A percentile compares a stretch with the other conserved stretches of the same genome.
These are phyloP conservation scores for Kwoniella dendrophila DNA, from an alignment of 768 basidiomycete genomes.

Conservation along the genomic window DNA sequence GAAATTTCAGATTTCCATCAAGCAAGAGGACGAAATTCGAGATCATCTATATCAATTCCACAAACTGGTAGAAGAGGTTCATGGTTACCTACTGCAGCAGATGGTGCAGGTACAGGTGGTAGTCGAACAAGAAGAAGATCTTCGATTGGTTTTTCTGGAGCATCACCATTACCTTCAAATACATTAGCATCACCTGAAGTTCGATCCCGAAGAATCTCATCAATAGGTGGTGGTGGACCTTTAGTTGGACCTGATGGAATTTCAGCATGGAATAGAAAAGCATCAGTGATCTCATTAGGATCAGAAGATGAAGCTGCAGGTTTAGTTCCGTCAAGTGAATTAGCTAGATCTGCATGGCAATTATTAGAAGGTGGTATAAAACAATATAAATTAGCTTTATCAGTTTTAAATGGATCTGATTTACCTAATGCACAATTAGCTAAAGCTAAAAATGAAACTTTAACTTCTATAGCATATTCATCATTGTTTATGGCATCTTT, in stretches of 20 bases:
- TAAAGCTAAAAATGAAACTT: constrained; percentile 42
- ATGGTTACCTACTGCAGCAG: constrained; percentile 35
- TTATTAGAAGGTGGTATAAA: constrained; percentile 49
- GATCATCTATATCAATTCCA: constrained; percentile 21
- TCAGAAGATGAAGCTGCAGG: constrained; percentile 35
- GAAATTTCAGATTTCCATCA: constrained; percentile 28
- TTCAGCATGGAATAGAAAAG: constrained; percentile 51
- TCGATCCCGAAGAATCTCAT: constrained; percentile 36
- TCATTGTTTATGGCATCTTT: constrained; percentile 53
- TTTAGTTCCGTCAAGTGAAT: constrained; percentile 39
- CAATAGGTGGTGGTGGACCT: constrained; percentile 36
- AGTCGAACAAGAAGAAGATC: constrained; percentile 14
- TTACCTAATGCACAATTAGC: constrained; percentile 43
- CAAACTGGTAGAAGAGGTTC: constrained; percentile 36
- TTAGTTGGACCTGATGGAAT: constrained; percentile 45
- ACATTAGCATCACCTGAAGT: background rate
- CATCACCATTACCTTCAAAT: background rate
- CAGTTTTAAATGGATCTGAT: constrained; percentile 42
- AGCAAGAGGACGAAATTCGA: constrained; percentile 12
- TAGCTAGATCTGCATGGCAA: constrained; percentile 50
- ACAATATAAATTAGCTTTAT: constrained; percentile 53
- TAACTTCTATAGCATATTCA: constrained; percentile 45
- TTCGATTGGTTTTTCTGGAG: constrained; percentile 8
- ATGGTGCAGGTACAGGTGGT: background rate
- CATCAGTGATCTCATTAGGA: constrained; percentile 46